phyloP scores from a whole-genome alignment of 441 rosid species.

The Populus tomentosa region DNA sequence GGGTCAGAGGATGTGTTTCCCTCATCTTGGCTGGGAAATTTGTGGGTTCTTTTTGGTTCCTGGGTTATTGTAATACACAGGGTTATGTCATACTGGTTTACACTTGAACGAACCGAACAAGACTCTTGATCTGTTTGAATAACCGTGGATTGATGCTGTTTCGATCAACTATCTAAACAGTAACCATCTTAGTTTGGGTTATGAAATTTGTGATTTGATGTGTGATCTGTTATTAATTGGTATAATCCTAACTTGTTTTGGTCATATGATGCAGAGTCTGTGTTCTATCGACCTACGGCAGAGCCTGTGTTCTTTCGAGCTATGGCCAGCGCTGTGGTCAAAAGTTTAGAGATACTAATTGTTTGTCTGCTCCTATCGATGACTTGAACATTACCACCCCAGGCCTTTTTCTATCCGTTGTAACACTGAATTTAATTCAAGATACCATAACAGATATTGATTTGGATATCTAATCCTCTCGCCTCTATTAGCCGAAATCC shows the following conservation, averaged over 20 bases:
- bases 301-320: neutral
- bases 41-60: neutral
- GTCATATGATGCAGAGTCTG: neutral
- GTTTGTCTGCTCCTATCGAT: no score
- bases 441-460: neutral
- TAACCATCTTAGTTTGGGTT: neutral
- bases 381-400: neutral
- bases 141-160: neutral
- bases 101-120: neutral
- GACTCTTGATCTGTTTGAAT: neutral
- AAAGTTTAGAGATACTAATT: no score
- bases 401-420: neutral
- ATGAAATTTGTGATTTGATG: neutral
- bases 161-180: neutral
- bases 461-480: no score
- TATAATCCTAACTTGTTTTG: neutral
- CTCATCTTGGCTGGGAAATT: neutral
- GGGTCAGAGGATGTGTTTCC: neutral
- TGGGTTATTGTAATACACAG: neutral
- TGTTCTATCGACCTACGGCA: neutral
- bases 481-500: no score
- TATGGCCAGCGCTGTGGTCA: neutral
- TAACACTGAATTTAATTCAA: neutral
- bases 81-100: neutral
- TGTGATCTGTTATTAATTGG: neutral